Evolutionary conservation across 805 yeast species (phyloP), one percentile per base, ranked within the genome.

Genomic region (Saccharomycodes ludwigii): DNA sequence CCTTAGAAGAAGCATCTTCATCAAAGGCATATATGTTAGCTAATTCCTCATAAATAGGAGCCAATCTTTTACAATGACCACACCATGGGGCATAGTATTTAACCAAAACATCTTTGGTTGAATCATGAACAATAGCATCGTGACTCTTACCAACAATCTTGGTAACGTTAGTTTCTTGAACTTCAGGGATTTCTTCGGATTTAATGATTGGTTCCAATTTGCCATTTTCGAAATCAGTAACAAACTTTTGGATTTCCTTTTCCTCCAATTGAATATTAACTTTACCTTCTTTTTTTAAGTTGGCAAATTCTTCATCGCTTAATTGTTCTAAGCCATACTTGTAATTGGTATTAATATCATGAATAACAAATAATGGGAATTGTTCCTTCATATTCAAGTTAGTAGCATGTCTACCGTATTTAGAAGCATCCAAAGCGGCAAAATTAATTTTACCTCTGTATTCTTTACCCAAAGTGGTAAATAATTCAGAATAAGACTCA

Each of bases 11-110:
- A 30, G 65, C 63, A 29, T 56, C 63, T 15, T 58, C 50, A 50
- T 75, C 73, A 31, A 66, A 56, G 38, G 62, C 64, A 58, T 68
- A 81, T 33, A 78, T 47, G 31, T 63, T 75, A 32, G 88, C 96
- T 42, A 91, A 71, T 53, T 86, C 91, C 54, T 82, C 93, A 66
- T 75, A 88, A 36, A 65, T 67, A 51, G 95, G 95, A 32, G 88
- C 88, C 55, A 85, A 68, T 59, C 71, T 81, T 68, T 83, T 84
- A 67, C 95, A 84, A 67, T 85, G 95, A 29, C 95, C 93, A 66
- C 95, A 85, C 95, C 95, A 86, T 61, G 94, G 93, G 30, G 97
- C 96, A 52, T 82, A 86, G 62, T 86, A 88, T 64, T 83, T 81
- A 35, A 88, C 94, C 35, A 86, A 59, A 22, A 81, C 76, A 52